Conservation (phyloP, 108 stramenopile genomes). For the Nitzschia sp. region DNA sequence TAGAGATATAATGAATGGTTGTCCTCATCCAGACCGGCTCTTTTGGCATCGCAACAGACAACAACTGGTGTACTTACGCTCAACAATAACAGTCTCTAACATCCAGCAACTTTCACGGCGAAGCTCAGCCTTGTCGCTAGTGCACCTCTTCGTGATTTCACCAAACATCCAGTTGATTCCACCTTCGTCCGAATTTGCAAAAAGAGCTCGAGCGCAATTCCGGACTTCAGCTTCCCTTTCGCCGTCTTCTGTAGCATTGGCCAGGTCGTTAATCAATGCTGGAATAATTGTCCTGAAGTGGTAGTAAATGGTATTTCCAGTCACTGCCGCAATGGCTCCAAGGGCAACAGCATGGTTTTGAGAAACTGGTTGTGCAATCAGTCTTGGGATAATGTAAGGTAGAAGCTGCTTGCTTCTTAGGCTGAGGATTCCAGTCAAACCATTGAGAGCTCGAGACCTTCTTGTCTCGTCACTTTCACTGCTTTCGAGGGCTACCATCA, state of each 20-base stretch:
- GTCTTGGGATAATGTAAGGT: constrained; percentile 90
- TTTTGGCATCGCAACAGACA: too few species aligned
- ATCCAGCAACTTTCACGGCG: constrained; percentile 78
- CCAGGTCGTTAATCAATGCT: constrained; percentile 63
- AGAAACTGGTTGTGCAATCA: constrained; percentile 81
- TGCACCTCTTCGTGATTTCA: constrained; percentile 74
- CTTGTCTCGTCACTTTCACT: constrained; percentile 54
- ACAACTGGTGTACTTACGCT: constrained; percentile 61
- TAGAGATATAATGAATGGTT: constrained; percentile 17
- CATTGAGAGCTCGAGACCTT: constrained; percentile 84
- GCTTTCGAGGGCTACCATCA: constrained; percentile 84
- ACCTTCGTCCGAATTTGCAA: constrained; percentile 59
- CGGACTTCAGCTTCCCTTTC: constrained; percentile 56
- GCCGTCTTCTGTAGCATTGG: constrained; percentile 61
- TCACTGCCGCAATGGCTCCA: constrained; percentile 84
- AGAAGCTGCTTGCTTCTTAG: constrained; percentile 90
- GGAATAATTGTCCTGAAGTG: constrained; percentile 85
- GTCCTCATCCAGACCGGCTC: constrained; percentile 33
- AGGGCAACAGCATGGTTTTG: constrained; percentile 85
- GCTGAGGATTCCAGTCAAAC: constrained; percentile 89
- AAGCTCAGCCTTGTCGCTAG: constrained; percentile 69
- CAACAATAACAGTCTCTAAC: constrained; percentile 67
- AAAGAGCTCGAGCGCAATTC: constrained; percentile 63
- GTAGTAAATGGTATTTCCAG: constrained; percentile 77
- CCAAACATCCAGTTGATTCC: constrained; percentile 82